Conservation (phyloP, 495 filamentous ascomycete genomes). For the Lepraria neglecta region DNA sequence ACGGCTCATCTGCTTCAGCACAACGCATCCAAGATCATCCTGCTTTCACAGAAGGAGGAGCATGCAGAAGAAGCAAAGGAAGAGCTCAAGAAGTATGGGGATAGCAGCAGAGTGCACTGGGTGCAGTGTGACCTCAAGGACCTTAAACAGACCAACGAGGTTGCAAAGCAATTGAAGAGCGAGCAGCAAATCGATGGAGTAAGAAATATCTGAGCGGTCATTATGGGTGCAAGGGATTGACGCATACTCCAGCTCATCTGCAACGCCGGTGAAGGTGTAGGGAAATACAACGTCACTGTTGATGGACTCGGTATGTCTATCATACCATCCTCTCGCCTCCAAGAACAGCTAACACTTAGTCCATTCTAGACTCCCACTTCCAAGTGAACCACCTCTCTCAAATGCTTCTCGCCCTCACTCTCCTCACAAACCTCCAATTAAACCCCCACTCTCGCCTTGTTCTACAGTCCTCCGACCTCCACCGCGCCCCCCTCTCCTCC, state of each 20-base stretch:
- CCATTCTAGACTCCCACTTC: slow-evolving; percentile 41
- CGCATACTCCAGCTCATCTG: slow-evolving; percentile 35
- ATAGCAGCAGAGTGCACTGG: slow-evolving; percentile 39
- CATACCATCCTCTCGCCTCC: neutral
- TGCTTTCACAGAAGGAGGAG: slow-evolving; percentile 44
- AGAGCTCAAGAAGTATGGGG: slow-evolving; percentile 38
- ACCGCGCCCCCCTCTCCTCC: slow-evolving; percentile 40
- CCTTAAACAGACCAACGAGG: slow-evolving; percentile 36
- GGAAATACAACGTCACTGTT: slow-evolving; percentile 34
- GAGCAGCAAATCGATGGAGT: slow-evolving; percentile 39
- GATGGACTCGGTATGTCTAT: slow-evolving; percentile 35
- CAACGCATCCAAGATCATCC: slow-evolving; percentile 40
- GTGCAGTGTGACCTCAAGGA: slow-evolving; percentile 39
- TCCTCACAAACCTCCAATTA: slow-evolving; percentile 36
- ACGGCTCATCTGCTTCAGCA: slow-evolving; percentile 48
- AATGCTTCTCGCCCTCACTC: slow-evolving; percentile 37
- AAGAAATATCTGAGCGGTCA: neutral
- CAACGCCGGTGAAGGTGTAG: slow-evolving; percentile 46
- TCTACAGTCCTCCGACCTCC: slow-evolving; percentile 50
- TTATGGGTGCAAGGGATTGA: neutral
- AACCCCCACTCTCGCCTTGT: slow-evolving; percentile 40
- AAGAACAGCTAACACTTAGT: neutral
- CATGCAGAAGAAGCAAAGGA: slow-evolving; percentile 38
- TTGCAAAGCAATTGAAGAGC: slow-evolving; percentile 34
- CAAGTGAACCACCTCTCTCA: slow-evolving; percentile 47